These are phyloP conservation scores for Magnaporthales sp. DNA, from an alignment of 2,329 filamentous ascomycete genomes.

Conservation along the genomic window DNA sequence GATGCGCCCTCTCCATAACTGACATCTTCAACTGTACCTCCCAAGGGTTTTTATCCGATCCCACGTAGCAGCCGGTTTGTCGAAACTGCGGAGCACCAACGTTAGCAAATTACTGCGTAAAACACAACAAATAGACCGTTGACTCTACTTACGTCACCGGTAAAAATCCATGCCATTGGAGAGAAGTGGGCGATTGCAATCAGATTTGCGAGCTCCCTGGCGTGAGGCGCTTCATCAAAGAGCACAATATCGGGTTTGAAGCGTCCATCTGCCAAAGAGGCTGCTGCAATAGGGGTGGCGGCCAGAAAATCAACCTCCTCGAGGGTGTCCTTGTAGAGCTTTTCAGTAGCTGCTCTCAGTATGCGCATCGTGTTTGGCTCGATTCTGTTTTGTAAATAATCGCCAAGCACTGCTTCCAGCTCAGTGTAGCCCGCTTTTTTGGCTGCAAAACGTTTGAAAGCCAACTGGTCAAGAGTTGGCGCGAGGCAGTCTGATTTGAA, in stretches of 20 bases:
- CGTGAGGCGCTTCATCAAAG: slow-evolving; percentile 59
- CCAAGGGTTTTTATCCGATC: slow-evolving; percentile 10
- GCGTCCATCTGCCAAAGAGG: slow-evolving; percentile 30
- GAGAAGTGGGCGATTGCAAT: slow-evolving; percentile 34
- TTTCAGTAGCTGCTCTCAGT: slow-evolving; percentile 18
- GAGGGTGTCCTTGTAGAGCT: slow-evolving; percentile 29
- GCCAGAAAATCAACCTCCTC: slow-evolving; percentile 32
- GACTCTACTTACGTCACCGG: slow-evolving; percentile 23
- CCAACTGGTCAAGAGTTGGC: slow-evolving; percentile 32
- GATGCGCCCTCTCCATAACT: slow-evolving; percentile 17
- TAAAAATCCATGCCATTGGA: slow-evolving; percentile 34
- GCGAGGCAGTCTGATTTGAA: slow-evolving; percentile 12
- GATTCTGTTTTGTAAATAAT: slow-evolving; percentile 14
- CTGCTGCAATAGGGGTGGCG: slow-evolving; percentile 35
- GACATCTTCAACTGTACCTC: slow-evolving; percentile 15
- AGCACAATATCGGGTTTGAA: slow-evolving; percentile 80
- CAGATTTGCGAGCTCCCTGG: slow-evolving; percentile 33
- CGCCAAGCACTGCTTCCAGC: slow-evolving; percentile 27
- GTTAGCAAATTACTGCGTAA: not conserved
- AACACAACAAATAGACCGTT: not conserved
- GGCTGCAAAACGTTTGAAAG: slow-evolving; percentile 29
- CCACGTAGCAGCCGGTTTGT: slow-evolving; percentile 33
- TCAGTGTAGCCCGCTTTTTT: slow-evolving; percentile 22
- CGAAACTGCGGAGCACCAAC: slow-evolving; percentile 16
- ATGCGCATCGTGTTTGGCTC: slow-evolving; percentile 11